These are phyloP conservation scores for Dothiorella sarmentorum DNA, from an alignment of 2,329 filamentous ascomycete species.

Conservation along the genomic window DNA sequence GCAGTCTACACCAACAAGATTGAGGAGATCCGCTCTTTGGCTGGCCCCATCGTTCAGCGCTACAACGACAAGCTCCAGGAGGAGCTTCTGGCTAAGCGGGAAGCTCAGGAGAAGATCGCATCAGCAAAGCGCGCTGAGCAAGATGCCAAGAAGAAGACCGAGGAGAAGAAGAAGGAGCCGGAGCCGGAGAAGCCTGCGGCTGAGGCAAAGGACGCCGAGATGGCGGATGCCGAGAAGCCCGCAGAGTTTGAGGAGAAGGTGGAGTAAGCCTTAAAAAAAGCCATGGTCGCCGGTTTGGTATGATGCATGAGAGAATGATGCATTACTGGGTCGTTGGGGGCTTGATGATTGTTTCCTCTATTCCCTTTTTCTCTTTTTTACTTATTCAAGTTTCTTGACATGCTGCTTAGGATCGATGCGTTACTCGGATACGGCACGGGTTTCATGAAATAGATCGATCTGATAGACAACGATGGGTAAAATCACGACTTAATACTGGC, in stretches of 20 bases:
- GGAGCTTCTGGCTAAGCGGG: slow-evolving; percentile 70
- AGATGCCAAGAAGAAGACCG: slow-evolving; percentile 73
- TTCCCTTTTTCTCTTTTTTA: background rate
- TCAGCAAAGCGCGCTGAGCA: slow-evolving; percentile 62
- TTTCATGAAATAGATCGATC: slow-evolving; percentile 14
- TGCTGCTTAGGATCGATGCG: slow-evolving; percentile 6
- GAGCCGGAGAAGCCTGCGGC: slow-evolving; percentile 62
- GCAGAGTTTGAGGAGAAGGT: slow-evolving; percentile 26
- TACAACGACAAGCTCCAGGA: slow-evolving; percentile 93
- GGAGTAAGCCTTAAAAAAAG: slow-evolving; percentile 5
- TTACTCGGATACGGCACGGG: slow-evolving; percentile 4
- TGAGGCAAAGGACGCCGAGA: slow-evolving; percentile 52
- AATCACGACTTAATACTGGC: slow-evolving; percentile 6
- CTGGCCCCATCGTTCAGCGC: slow-evolving; percentile 87
- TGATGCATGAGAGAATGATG: slow-evolving; percentile 15
- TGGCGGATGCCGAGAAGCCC: slow-evolving; percentile 56
- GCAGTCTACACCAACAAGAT: slow-evolving; percentile 91
- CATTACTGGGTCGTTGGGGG: slow-evolving; percentile 13
- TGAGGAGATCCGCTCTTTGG: slow-evolving; percentile 88
- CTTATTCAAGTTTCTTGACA: slow-evolving; percentile 8
- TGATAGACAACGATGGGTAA: slow-evolving; percentile 10
- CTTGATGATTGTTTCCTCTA: slow-evolving; percentile 15
- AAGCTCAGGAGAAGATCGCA: slow-evolving; percentile 62
- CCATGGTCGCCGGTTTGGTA: slow-evolving; percentile 3
- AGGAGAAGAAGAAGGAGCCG: slow-evolving; percentile 59